These are phyloP conservation scores for Saccharomyces eubayanus DNA, from an alignment of 805 yeast species.

Conservation along the genomic window DNA sequence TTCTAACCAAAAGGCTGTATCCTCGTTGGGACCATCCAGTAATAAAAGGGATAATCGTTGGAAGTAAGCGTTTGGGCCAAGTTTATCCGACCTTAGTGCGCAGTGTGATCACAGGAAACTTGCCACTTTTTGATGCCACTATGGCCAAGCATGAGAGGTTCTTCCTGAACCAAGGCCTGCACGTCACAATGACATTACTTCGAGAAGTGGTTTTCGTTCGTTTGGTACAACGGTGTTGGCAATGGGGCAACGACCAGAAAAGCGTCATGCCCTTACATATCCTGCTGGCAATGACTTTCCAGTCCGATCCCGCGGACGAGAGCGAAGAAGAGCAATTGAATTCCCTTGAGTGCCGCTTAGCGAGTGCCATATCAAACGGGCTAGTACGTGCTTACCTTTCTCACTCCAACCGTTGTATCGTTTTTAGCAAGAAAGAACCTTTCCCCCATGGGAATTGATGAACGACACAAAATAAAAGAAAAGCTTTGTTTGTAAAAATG, in stretches of 20 bases:
- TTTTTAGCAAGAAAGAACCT: slow-evolving; percentile 64
- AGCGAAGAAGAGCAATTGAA: neutral
- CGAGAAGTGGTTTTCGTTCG: slow-evolving; percentile 43
- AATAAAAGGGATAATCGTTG: slow-evolving; percentile 20
- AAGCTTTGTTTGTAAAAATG: neutral
- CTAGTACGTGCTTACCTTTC: slow-evolving; percentile 73
- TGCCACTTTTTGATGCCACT: slow-evolving; percentile 41
- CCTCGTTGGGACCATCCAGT: slow-evolving; percentile 38
- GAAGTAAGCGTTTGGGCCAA: neutral
- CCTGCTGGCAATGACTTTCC: neutral
- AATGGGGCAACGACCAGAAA: slow-evolving; percentile 9
- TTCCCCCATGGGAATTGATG: slow-evolving; percentile 41
- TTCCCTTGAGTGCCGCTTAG: slow-evolving; percentile 54
- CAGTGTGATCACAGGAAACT: slow-evolving; percentile 48
- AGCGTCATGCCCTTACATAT: slow-evolving; percentile 13
- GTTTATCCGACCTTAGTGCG: slow-evolving; percentile 42
- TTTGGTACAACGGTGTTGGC: slow-evolving; percentile 36
- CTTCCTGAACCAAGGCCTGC: slow-evolving; percentile 52
- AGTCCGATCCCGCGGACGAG: neutral
- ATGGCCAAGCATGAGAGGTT: slow-evolving; percentile 40
- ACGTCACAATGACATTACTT: slow-evolving; percentile 48
- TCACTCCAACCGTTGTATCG: slow-evolving; percentile 64
- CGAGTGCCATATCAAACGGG: slow-evolving; percentile 54
- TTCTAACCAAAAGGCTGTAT: slow-evolving; percentile 39
- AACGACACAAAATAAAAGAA: neutral